Conservation (phyloP, 1,139 yeast species). For the Pichia kudriavzevii region DNA sequence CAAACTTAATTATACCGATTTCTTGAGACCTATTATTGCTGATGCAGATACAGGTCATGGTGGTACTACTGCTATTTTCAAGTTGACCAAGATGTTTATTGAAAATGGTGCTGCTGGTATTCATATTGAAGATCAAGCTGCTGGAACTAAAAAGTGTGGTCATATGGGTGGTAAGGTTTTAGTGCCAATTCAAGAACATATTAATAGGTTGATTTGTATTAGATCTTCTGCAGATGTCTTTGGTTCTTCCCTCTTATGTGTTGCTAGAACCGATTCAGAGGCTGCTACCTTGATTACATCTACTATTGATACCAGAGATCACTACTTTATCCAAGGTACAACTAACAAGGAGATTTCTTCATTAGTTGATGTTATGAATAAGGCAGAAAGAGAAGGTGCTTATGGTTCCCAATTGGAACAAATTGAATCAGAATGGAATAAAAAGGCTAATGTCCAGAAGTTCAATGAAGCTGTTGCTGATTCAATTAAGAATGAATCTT, state of each 20-base stretch:
- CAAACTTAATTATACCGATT: constrained; percentile 61
- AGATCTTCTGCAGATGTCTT: constrained; percentile 94
- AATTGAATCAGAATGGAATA: constrained; percentile 79
- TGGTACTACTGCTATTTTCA: constrained; percentile 92
- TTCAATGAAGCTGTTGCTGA: constrained; percentile 91
- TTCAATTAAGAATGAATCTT: constrained; percentile 55
- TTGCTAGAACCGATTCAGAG: constrained; percentile 96
- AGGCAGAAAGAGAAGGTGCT: constrained; percentile 70
- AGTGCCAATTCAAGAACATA: constrained; percentile 96
- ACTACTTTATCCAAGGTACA: constrained; percentile 83
- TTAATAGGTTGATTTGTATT: constrained; percentile 86
- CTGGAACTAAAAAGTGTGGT: constrained; percentile 98
- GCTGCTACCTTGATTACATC: constrained; percentile 94
- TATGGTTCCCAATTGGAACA: constrained; percentile 63
- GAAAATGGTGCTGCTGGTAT: constrained; percentile 99
- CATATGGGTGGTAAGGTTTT: constrained; percentile 98
- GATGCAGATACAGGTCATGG: constrained; percentile 99
- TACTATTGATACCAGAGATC: constrained; percentile 91
- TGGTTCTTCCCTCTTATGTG: constrained; percentile 77
- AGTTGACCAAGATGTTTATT: constrained; percentile 90
- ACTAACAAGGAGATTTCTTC: constrained; percentile 74
- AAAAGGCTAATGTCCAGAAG: constrained; percentile 76
- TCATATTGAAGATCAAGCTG: constrained; percentile 98
- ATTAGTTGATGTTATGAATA: constrained; percentile 69
- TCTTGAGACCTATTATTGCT: constrained; percentile 89